phyloP scores from a whole-genome alignment of 768 basidiomycete species.

The Agaricus subrufescens region DNA sequence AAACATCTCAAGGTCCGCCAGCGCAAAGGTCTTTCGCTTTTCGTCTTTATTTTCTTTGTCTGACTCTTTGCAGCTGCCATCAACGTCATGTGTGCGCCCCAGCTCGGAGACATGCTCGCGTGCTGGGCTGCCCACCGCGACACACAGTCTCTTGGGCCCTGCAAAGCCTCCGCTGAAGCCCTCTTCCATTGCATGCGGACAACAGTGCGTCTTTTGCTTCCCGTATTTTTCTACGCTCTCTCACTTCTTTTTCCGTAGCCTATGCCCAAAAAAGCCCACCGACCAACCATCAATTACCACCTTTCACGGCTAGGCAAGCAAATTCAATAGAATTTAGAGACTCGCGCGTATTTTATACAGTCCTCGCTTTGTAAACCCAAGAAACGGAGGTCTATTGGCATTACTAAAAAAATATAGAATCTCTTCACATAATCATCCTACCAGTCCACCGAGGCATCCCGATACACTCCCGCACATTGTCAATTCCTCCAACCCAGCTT shows the following conservation, averaged over 20 bases:
- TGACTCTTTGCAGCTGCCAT: constrained; percentile 29
- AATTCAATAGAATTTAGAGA: constrained; percentile 44
- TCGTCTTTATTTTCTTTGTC: background rate
- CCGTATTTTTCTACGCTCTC: background rate
- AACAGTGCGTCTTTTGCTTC: constrained; percentile 46
- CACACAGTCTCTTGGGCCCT: constrained; percentile 17
- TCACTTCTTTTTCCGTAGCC: background rate
- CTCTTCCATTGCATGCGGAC: constrained; percentile 84
- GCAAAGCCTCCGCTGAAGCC: constrained; percentile 46
- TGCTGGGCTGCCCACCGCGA: constrained; percentile 83
- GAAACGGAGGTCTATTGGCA: too few relatives aligned
- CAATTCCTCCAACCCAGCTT: constrained; percentile 80
- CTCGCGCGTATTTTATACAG: too few relatives aligned
- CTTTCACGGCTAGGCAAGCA: constrained; percentile 75
- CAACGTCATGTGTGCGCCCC: constrained; percentile 56
- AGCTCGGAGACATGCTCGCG: constrained; percentile 75
- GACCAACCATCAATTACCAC: constrained; percentile 87
- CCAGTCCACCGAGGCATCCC: constrained; percentile 90
- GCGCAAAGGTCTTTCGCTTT: too few relatives aligned
- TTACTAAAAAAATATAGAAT: too few relatives aligned
- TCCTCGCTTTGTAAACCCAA: too few relatives aligned
- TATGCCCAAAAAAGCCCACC: constrained; percentile 57
- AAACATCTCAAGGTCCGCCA: too few relatives aligned
- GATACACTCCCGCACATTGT: constrained; percentile 90
- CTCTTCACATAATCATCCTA: constrained; percentile 57